Conservation (phyloP, 768 basidiomycete species). For the Chlorophyllum brunneum region DNA sequence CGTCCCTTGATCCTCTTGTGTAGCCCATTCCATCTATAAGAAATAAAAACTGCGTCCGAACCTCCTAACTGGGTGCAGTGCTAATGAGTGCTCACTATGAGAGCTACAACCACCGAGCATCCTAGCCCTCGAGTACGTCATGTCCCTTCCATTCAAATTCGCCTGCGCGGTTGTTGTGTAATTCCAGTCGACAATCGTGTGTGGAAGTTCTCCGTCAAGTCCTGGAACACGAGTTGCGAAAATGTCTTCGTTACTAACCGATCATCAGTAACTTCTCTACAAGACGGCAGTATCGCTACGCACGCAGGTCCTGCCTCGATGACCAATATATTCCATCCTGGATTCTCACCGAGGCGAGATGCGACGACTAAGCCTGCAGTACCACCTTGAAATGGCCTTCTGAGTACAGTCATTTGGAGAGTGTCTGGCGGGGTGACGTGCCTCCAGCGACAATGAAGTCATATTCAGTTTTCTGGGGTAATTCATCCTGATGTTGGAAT, state of each 20-base stretch:
- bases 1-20: slow-evolving; percentile 29
- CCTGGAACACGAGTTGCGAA: slow-evolving; percentile 2
- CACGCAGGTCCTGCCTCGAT: slow-evolving; percentile 16
- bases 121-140: slow-evolving; percentile 6
- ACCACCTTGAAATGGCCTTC: slow-evolving; percentile 5
- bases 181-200: slow-evolving; percentile 16
- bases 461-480: background rate
- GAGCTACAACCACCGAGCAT: slow-evolving; percentile 16
- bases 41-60: background rate
- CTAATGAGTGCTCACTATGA: slow-evolving; percentile 7
- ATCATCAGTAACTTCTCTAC: background rate
- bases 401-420: background rate
- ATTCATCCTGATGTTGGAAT: background rate
- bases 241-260: background rate
- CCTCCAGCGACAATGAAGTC: slow-evolving; percentile 14
- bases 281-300: background rate
- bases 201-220: background rate
- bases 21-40: slow-evolving; percentile 25
- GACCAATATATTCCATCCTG: slow-evolving; percentile 10
- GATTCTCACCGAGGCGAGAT: slow-evolving; percentile 11
- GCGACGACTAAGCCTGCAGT: slow-evolving; percentile 12
- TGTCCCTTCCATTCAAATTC: slow-evolving; percentile 6
- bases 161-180: slow-evolving; percentile 13
- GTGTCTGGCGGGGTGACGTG: background rate
- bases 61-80: no score